phyloP scores from a whole-genome alignment of 106 monocot species.

The Narthecium ossifragum region DNA sequence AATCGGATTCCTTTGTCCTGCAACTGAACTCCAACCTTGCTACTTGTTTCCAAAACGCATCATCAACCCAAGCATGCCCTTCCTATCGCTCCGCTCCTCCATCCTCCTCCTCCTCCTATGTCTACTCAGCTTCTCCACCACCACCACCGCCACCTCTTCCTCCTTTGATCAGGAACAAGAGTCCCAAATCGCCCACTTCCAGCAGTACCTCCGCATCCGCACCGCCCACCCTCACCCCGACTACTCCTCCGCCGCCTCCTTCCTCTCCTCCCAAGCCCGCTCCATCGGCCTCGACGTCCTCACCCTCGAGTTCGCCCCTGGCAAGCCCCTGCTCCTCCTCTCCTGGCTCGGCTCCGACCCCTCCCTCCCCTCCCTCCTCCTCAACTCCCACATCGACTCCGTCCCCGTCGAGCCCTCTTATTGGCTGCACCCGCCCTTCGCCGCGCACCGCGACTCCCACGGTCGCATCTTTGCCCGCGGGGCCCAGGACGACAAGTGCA shows the following conservation, averaged over 20 bases:
- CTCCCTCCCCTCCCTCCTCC: slow-evolving; percentile 79
- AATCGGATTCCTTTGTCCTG: too few species aligned
- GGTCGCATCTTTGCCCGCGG: slow-evolving; percentile 88
- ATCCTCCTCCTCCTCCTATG: too few species aligned
- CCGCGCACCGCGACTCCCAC: slow-evolving; percentile 49
- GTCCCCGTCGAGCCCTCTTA: slow-evolving; percentile 64
- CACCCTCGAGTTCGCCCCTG: slow-evolving; percentile 45
- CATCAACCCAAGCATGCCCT: too few species aligned
- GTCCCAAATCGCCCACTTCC: slow-evolving; percentile 53
- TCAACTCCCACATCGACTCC: slow-evolving; percentile 89
- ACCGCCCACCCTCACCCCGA: slow-evolving; percentile 83
- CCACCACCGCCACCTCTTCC: too few species aligned
- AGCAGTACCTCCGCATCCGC: slow-evolving; percentile 76
- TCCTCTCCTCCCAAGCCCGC: slow-evolving; percentile 49
- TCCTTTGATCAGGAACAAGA: too few species aligned
- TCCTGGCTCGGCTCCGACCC: slow-evolving; percentile 56
- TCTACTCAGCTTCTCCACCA: too few species aligned
- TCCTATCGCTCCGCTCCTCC: too few species aligned
- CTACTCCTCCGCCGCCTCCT: slow-evolving; percentile 63
- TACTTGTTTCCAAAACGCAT: too few species aligned
- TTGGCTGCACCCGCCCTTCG: slow-evolving; percentile 78
- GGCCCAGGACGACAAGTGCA: slow-evolving; percentile 93
- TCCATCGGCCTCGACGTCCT: slow-evolving; percentile 32
- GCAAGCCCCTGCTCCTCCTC: slow-evolving; percentile 73
- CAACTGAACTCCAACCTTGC: too few species aligned